Evolutionary conservation across 371 early-diverging fungal genomes (phyloP), one percentile per base, ranked within the genome.

Genomic region (Actinomortierella ambigua): DNA sequence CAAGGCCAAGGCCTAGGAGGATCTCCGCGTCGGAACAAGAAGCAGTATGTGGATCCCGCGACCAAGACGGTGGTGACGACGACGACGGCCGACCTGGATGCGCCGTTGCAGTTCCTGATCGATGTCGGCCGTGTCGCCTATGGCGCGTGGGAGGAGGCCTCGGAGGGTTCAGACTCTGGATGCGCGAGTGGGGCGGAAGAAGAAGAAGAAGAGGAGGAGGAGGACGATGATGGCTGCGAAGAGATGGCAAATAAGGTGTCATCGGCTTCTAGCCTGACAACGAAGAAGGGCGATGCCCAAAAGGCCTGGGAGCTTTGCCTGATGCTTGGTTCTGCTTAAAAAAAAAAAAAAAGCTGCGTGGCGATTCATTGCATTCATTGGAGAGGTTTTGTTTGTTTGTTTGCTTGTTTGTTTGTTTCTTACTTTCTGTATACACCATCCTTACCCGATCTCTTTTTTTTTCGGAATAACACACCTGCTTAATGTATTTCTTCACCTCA

Each of bases 71-170:
- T 34, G 7, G 34, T 34, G 34, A 34, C 34, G 4, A 34, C 41
- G 3, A 43, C 59, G 0, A 53, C 53, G 1, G 59, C 65, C 1
- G 66, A 71, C 27, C 65, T 71, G 34, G 71, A 71, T 17, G 62
- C 71, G 2, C 66, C 71, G 1, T 29, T 71, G 15, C 55, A 59
- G 28, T 71, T 71, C 63, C 24, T 71, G 62, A 65, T 65, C 39
- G 71, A 71, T 1, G 55, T 71, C 47, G 65, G 71, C 3, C 66
- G 71, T 5, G 66, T 71, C 14, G 59, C 66, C 14, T 71, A 65
- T 50, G 71, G 71, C 24, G 71, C 71, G 23, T 71, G 71, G 71
- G 71, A 71, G 53, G 71, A 71, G 20, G 66, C 54, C 0, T 71
- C 71, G 2, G 71, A 71, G 28, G 71, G 71, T 22, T 71, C 71